Percentiles rank a stretch among this genome's conserved stretches.
Conservation (phyloP, 768 basidiomycete genomes). For the Tremella yokohamensis region DNA sequence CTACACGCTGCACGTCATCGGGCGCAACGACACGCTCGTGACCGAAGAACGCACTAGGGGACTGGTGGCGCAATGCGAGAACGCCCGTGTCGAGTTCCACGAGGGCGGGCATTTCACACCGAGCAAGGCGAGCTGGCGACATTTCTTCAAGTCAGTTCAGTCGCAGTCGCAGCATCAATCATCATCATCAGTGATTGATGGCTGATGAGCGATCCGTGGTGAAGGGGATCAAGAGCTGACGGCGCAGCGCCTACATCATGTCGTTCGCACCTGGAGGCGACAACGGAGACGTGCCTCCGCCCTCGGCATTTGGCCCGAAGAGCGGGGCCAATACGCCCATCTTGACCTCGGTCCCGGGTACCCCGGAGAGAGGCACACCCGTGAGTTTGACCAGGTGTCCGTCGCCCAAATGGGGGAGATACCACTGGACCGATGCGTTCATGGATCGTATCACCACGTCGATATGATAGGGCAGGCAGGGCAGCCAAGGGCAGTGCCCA, state of each 20-base stretch:
- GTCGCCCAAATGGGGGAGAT: constrained; percentile 1
- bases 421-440: constrained; percentile 1
- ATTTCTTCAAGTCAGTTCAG: constrained; percentile 40
- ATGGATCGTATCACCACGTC: background rate
- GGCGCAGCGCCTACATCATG: constrained; percentile 43
- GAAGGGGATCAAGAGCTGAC: background rate
- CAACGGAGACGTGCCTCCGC: constrained; percentile 42
- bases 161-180: background rate
- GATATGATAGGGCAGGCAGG: too few relatives aligned
- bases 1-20: constrained; percentile 44
- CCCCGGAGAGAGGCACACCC: constrained; percentile 11
- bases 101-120: constrained; percentile 49
- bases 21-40: constrained; percentile 46
- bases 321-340: constrained; percentile 33
- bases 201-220: background rate
- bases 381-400: background rate
- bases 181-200: background rate
- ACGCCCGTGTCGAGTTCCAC: constrained; percentile 42
- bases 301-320: constrained; percentile 33
- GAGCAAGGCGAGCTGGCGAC: constrained; percentile 42
- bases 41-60: constrained; percentile 43
- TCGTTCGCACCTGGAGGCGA: constrained; percentile 43
- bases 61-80: constrained; percentile 35
- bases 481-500: too few relatives aligned
- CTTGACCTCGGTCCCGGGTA: background rate